A percentile compares a stretch with the other conserved stretches of the same genome.
Conservation (phyloP, 2,329 filamentous ascomycete genomes). For the Spiromastix sp. region DNA sequence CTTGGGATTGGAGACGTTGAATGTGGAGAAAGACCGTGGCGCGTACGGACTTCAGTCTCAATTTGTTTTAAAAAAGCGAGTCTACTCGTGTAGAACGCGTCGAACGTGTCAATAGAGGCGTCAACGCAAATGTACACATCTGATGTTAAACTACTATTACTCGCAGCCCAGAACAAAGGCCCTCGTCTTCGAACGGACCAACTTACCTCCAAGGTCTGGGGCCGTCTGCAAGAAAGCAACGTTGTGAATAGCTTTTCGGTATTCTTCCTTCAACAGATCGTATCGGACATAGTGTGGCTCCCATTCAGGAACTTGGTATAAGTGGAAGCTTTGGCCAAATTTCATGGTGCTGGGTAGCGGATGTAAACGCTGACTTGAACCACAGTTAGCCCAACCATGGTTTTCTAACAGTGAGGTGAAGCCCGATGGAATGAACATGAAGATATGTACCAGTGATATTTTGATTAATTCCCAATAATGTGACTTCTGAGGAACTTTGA, state of each 20-base stretch:
- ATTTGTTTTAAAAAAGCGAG: background rate
- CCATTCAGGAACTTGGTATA: slow-evolving; percentile 19
- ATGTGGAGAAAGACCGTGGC: slow-evolving; percentile 2
- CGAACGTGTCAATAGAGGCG: background rate
- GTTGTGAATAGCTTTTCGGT: slow-evolving; percentile 9
- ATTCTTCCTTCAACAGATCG: slow-evolving; percentile 15
- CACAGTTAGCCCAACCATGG: too few species aligned
- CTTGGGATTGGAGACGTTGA: background rate
- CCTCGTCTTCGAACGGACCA: background rate
- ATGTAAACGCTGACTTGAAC: too few species aligned
- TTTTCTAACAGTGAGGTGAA: too few species aligned
- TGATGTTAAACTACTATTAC: slow-evolving; percentile 3
- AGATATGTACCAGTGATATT: too few species aligned
- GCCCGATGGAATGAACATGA: too few species aligned
- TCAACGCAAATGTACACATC: slow-evolving; percentile 2
- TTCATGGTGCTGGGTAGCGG: slow-evolving; percentile 18
- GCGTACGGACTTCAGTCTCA: slow-evolving; percentile 3
- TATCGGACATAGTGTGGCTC: slow-evolving; percentile 19
- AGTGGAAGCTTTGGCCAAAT: slow-evolving; percentile 20
- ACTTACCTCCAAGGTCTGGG: background rate
- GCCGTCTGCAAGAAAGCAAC: slow-evolving; percentile 2
- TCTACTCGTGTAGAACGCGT: slow-evolving; percentile 4
- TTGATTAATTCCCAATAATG: too few species aligned
- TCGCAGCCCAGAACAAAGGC: background rate
- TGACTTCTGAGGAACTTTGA: too few species aligned